Conservation (phyloP, 306 rosid genomes). For the Herpetospermum pedunculosum region DNA sequence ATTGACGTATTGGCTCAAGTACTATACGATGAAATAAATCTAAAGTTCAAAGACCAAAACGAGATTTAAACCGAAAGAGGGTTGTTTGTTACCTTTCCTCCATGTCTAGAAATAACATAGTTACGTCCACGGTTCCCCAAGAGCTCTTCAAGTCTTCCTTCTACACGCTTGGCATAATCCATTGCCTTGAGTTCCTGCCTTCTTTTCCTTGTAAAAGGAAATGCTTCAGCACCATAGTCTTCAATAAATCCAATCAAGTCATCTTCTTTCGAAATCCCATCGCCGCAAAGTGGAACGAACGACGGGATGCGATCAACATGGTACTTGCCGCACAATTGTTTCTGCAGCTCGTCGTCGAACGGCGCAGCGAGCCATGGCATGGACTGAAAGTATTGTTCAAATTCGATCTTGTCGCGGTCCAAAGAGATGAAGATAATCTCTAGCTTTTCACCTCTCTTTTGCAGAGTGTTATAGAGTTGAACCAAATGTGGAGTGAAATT, state of each 20-base stretch:
- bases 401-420: slow-evolving; percentile 49
- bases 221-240: slow-evolving; percentile 78
- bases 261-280: slow-evolving; percentile 32
- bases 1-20: background rate
- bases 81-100: slow-evolving; percentile 34
- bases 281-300: slow-evolving; percentile 40
- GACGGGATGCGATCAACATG: slow-evolving; percentile 59
- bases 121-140: slow-evolving; percentile 44
- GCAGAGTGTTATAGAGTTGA: slow-evolving; percentile 43
- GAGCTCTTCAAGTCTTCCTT: slow-evolving; percentile 51
- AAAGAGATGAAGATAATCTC: slow-evolving; percentile 73
- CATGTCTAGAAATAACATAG: slow-evolving; percentile 43
- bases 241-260: slow-evolving; percentile 64
- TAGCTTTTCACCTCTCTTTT: slow-evolving; percentile 28
- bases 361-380: slow-evolving; percentile 94
- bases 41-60: background rate
- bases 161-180: slow-evolving; percentile 51
- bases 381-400: slow-evolving; percentile 43
- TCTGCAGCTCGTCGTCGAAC: slow-evolving; percentile 39
- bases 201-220: slow-evolving; percentile 77
- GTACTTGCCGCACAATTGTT: slow-evolving; percentile 39
- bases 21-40: background rate
- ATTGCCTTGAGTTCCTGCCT: slow-evolving; percentile 45
- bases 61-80: background rate
- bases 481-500: slow-evolving; percentile 55